phyloP scores from a whole-genome alignment of 1,284 basidiomycete species.

The Melampsora americana region DNA sequence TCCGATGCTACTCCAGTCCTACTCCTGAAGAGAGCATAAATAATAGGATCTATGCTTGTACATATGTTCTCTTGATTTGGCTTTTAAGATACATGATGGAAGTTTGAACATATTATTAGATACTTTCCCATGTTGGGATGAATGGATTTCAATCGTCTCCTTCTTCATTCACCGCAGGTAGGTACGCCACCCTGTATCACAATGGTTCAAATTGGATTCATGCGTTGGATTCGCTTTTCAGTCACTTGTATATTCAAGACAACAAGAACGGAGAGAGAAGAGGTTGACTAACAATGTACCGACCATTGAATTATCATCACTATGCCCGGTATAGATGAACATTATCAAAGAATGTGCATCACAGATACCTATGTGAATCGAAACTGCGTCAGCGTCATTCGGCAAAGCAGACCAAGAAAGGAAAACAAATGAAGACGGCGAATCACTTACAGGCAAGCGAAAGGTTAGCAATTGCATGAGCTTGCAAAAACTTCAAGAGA shows the following conservation, averaged over 20 bases:
- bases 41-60: too few relatives aligned
- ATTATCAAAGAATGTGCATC: conserved; percentile 28
- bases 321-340: conserved; percentile 26
- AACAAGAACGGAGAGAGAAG: background rate
- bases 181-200: background rate
- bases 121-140: too few relatives aligned
- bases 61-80: too few relatives aligned
- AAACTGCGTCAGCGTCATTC: background rate
- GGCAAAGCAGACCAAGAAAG: background rate
- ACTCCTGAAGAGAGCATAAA: too few relatives aligned
- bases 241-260: background rate
- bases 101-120: too few relatives aligned
- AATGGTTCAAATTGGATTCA: background rate
- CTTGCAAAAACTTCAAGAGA: conserved; percentile 31
- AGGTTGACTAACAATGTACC: conserved; percentile 16
- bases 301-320: background rate
- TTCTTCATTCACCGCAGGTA: conserved; percentile 34
- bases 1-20: too few relatives aligned
- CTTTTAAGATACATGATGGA: too few relatives aligned
- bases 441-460: conserved; percentile 32
- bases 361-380: conserved; percentile 22
- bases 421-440: background rate
- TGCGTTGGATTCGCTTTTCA: background rate
- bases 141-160: background rate
- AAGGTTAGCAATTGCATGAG: conserved; percentile 18